Percentiles rank a stretch among this genome's conserved stretches.
These are phyloP conservation scores for Aspergillus pseudoviridinutans DNA, from an alignment of 2,329 filamentous ascomycete genomes.

Conservation along the genomic window DNA sequence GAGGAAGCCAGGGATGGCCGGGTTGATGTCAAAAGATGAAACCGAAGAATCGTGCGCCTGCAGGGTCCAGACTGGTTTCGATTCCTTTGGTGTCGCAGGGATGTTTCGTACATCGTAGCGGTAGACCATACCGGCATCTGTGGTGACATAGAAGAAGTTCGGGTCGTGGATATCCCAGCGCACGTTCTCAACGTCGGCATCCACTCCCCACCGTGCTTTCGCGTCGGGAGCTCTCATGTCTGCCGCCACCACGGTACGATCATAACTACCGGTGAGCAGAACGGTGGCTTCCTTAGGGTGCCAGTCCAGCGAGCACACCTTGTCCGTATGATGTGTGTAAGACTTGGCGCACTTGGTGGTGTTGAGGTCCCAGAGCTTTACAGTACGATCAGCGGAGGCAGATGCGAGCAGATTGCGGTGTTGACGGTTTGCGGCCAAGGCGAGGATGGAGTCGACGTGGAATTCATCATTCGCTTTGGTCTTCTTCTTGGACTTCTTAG, in stretches of 20 bases:
- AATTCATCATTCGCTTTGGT: constrained; percentile 83
- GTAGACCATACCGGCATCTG: constrained; percentile 86
- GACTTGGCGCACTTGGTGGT: constrained; percentile 91
- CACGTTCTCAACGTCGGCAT: constrained; percentile 90
- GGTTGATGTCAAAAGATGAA: constrained; percentile 89
- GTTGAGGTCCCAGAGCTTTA: constrained; percentile 96
- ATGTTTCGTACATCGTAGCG: constrained; percentile 82
- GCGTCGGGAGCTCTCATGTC: constrained; percentile 93
- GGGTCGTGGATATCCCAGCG: constrained; percentile 89
- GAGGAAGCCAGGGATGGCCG: constrained; percentile 83
- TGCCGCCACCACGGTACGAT: constrained; percentile 86
- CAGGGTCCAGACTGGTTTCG: constrained; percentile 87
- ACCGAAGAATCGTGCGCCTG: constrained; percentile 93
- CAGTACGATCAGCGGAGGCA: constrained; percentile 90
- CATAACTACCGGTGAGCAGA: constrained; percentile 88
- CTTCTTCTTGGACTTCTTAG: constrained; percentile 90
- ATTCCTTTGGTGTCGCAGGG: constrained; percentile 66
- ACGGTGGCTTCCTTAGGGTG: constrained; percentile 82
- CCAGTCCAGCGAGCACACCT: constrained; percentile 95
- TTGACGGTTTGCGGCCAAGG: constrained; percentile 85
- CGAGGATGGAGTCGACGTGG: constrained; percentile 90
- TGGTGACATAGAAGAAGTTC: constrained; percentile 94
- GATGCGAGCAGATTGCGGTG: constrained; percentile 94
- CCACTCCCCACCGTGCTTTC: constrained; percentile 84
- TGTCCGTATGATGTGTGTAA: constrained; percentile 93